phyloP scores from a whole-genome alignment of 768 basidiomycete species.

The Boletus huronensis region DNA sequence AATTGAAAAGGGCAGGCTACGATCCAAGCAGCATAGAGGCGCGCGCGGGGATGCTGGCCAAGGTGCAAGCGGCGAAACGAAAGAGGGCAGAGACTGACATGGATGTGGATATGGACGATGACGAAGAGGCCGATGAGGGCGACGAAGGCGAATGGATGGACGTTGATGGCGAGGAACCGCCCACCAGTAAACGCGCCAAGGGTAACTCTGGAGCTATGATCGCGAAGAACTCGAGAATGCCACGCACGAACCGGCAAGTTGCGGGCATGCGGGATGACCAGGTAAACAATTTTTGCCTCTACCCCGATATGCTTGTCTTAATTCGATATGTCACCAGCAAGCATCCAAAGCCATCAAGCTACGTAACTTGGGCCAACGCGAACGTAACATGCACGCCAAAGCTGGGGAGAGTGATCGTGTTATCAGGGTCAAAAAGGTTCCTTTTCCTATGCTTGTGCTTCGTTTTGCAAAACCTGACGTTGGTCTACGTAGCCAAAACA shows the following conservation, averaged over 20 bases:
- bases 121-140: slow-evolving; percentile 32
- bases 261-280: slow-evolving; percentile 75
- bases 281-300: slow-evolving; percentile 34
- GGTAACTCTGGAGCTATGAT: slow-evolving; percentile 55
- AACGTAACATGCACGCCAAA: slow-evolving; percentile 82
- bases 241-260: slow-evolving; percentile 69
- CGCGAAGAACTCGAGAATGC: slow-evolving; percentile 49
- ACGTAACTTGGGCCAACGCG: slow-evolving; percentile 82
- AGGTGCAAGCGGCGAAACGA: slow-evolving; percentile 65
- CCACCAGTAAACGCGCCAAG: slow-evolving; percentile 60
- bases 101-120: slow-evolving; percentile 60
- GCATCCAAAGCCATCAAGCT: slow-evolving; percentile 73
- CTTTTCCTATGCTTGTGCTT: slow-evolving; percentile 17
- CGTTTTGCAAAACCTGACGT: background rate
- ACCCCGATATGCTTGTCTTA: background rate
- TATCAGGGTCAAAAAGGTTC: slow-evolving; percentile 80
- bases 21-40: slow-evolving; percentile 87
- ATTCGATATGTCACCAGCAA: slow-evolving; percentile 50
- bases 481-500: slow-evolving; percentile 66
- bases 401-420: slow-evolving; percentile 88
- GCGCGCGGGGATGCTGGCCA: slow-evolving; percentile 81
- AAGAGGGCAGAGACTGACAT: slow-evolving; percentile 48
- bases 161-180: slow-evolving; percentile 46
- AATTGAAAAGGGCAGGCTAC: slow-evolving; percentile 83
- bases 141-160: slow-evolving; percentile 53